These are phyloP conservation scores for Phaeotremella fagi DNA, from an alignment of 768 basidiomycete genomes.

Conservation along the genomic window DNA sequence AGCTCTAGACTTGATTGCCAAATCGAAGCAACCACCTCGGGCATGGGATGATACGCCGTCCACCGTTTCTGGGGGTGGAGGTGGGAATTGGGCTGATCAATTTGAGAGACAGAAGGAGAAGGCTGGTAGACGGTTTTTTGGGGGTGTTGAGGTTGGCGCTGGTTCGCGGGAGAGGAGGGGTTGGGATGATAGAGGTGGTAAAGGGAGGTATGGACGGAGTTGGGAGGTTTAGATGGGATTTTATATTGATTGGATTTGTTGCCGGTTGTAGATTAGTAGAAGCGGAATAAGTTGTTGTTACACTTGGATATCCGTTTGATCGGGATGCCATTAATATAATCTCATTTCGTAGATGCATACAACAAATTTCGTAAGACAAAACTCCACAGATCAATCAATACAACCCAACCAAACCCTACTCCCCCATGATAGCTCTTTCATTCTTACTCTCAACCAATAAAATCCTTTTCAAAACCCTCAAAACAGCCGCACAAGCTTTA, in stretches of 20 bases:
- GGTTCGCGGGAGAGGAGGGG: too few relatives aligned
- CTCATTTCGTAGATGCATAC: too few relatives aligned
- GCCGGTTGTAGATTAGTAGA: too few relatives aligned
- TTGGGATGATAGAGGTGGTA: neutral
- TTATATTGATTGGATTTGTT: neutral
- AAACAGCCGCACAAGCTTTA: slow-evolving; percentile 80
- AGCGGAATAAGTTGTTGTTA: too few relatives aligned
- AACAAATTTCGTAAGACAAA: too few relatives aligned
- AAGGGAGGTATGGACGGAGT: slow-evolving; percentile 3
- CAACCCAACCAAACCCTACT: too few relatives aligned
- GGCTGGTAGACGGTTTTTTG: slow-evolving; percentile 31
- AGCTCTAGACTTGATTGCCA: slow-evolving; percentile 39
- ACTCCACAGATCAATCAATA: neutral
- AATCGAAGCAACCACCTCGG: slow-evolving; percentile 14
- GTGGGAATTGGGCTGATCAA: slow-evolving; percentile 29
- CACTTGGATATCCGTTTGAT: too few relatives aligned
- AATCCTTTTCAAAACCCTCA: slow-evolving; percentile 50
- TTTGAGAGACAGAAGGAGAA: slow-evolving; percentile 39
- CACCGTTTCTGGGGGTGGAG: slow-evolving; percentile 12
- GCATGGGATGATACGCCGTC: slow-evolving; percentile 37
- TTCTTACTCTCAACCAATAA: slow-evolving; percentile 45
- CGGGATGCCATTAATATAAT: too few relatives aligned
- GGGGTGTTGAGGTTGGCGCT: neutral
- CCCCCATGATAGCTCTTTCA: slow-evolving; percentile 22
- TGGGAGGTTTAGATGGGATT: slow-evolving; percentile 16